phyloP scores from a whole-genome alignment of 2,329 filamentous ascomycete genomes.

The Pseudopyrenochaeta lycopersici region DNA sequence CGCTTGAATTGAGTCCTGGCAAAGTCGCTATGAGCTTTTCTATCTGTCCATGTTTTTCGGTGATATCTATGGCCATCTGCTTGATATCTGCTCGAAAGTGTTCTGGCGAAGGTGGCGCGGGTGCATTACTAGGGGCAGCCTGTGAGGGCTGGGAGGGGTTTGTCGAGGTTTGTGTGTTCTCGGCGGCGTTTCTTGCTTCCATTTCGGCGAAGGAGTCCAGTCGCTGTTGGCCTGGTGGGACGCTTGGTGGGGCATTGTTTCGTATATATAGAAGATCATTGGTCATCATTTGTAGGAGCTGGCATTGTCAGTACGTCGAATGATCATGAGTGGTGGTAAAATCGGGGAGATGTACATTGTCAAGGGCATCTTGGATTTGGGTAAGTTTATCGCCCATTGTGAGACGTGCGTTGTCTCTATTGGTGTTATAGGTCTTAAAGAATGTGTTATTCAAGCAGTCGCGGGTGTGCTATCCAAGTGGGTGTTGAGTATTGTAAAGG shows the following conservation, averaged over 20 bases:
- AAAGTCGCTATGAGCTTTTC: slow-evolving; percentile 78
- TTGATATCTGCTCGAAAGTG: slow-evolving; percentile 73
- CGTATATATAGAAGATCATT: slow-evolving; percentile 56
- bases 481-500: background rate
- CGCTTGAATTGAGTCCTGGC: slow-evolving; percentile 80
- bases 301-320: slow-evolving; percentile 3
- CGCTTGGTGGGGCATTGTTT: slow-evolving; percentile 51
- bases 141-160: slow-evolving; percentile 22
- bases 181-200: slow-evolving; percentile 34
- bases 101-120: slow-evolving; percentile 23
- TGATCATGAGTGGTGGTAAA: background rate
- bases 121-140: slow-evolving; percentile 8
- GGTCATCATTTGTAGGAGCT: slow-evolving; percentile 60
- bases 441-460: background rate
- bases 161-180: slow-evolving; percentile 19
- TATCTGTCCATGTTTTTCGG: slow-evolving; percentile 84
- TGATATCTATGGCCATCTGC: slow-evolving; percentile 78
- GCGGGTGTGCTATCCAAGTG: background rate
- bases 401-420: background rate
- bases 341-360: slow-evolving; percentile 66
- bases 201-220: slow-evolving; percentile 42
- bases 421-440: background rate
- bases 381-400: slow-evolving; percentile 79
- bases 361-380: slow-evolving; percentile 84
- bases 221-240: slow-evolving; percentile 55